A percentile compares a stretch with the other conserved stretches of the same genome.
Conservation (phyloP, 768 basidiomycete species). For the Pilatotrama ljubarskyi region DNA sequence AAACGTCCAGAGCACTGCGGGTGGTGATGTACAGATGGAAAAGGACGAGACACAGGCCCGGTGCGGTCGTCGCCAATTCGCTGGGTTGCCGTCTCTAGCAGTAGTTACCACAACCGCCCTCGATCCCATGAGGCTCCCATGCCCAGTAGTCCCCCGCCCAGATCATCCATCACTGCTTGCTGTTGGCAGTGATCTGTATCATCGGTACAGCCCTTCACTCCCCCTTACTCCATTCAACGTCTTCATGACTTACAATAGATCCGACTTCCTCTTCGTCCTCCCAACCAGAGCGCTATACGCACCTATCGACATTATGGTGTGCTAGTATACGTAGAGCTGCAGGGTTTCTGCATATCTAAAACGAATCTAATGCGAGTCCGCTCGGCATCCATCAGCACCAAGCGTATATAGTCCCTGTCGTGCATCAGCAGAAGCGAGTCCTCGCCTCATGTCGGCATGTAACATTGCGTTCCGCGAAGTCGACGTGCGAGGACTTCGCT, state of each 20-base stretch:
- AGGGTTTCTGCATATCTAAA: neutral
- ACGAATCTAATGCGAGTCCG: neutral
- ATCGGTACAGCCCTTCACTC: constrained; percentile 15
- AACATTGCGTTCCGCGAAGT: neutral
- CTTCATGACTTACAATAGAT: neutral
- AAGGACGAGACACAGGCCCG: constrained; percentile 5
- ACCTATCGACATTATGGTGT: neutral
- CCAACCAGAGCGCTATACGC: neutral
- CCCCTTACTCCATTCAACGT: constrained; percentile 12
- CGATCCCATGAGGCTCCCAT: constrained; percentile 18
- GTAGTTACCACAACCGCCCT: constrained; percentile 16
- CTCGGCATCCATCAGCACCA: neutral
- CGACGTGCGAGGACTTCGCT: neutral
- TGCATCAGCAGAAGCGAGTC: constrained; percentile 15
- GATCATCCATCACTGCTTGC: constrained; percentile 19
- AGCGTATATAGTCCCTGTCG: neutral
- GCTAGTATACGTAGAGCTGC: neutral
- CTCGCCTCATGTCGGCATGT: constrained; percentile 14
- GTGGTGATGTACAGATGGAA: constrained; percentile 2
- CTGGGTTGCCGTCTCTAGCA: constrained; percentile 15
- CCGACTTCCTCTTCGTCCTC: neutral
- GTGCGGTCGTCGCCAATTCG: constrained; percentile 5
- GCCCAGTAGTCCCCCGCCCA: constrained; percentile 12
- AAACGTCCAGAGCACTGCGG: neutral
- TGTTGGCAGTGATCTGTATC: constrained; percentile 17